Conservation (phyloP, 495 filamentous ascomycete species). For the Tetracladium marchalianum region DNA sequence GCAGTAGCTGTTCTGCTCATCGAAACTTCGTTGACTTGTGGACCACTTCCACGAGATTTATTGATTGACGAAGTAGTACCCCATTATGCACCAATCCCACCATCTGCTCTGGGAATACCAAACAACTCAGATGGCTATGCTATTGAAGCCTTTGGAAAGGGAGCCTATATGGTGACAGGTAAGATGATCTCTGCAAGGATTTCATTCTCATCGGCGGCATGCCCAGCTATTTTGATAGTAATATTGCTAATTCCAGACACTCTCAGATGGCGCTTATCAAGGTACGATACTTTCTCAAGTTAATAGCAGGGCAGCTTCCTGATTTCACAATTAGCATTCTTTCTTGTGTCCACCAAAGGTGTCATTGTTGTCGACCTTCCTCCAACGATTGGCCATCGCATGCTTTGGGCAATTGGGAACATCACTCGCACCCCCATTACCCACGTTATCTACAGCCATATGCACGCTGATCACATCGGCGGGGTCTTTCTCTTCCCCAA, state of each 20-base stretch:
- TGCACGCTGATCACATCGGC: conserved; percentile 31
- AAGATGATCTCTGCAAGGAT: neutral
- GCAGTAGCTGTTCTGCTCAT: too few relatives aligned
- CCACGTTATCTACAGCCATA: too few relatives aligned
- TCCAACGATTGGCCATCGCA: conserved; percentile 26
- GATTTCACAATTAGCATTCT: conserved; percentile 17
- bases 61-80: too few relatives aligned
- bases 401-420: conserved; percentile 27
- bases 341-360: conserved; percentile 26
- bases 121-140: conserved; percentile 20
- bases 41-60: too few relatives aligned
- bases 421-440: conserved; percentile 25
- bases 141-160: conserved; percentile 24
- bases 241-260: too few relatives aligned
- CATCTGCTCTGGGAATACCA: too few relatives aligned
- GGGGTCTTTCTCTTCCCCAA: too few relatives aligned
- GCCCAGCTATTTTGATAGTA: too few relatives aligned
- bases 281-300: conserved; percentile 11
- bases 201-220: too few relatives aligned
- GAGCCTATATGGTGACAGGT: conserved; percentile 31
- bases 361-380: conserved; percentile 33
- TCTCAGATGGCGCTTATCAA: conserved; percentile 5
- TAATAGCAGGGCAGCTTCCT: neutral
- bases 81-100: too few relatives aligned
- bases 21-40: too few relatives aligned